phyloP scores from a whole-genome alignment of 345 rosid species.

The Gossypium sturtianum region DNA sequence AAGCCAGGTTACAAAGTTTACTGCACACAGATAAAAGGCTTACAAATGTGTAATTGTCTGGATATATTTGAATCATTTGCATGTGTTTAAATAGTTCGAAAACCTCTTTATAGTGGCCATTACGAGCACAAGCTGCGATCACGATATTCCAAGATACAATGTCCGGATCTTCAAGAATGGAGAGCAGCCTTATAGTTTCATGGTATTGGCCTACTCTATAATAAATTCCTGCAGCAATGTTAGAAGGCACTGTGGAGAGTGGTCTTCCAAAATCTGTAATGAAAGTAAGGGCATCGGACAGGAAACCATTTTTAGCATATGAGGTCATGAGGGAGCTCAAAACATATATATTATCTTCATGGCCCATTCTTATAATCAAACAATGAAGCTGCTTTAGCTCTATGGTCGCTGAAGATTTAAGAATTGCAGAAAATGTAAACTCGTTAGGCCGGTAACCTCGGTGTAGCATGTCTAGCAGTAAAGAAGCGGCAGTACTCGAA shows the following conservation, averaged over 20 bases:
- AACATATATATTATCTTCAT: constrained; percentile 50
- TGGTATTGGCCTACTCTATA: constrained; percentile 57
- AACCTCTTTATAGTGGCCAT: constrained; percentile 43
- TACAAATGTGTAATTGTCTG: constrained; percentile 79
- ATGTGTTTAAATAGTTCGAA: constrained; percentile 56
- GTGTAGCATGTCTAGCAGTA: constrained; percentile 53
- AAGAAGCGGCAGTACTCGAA: constrained; percentile 26
- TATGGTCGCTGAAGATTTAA: constrained; percentile 30
- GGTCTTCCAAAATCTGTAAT: constrained; percentile 28
- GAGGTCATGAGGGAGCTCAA: constrained; percentile 65
- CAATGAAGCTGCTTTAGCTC: constrained; percentile 66
- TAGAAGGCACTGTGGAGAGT: constrained; percentile 38
- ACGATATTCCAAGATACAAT: constrained; percentile 75
- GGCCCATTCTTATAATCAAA: constrained; percentile 60
- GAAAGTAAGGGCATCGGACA: constrained; percentile 49
- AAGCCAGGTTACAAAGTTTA: constrained; percentile 42
- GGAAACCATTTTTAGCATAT: constrained; percentile 53
- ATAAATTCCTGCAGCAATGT: constrained; percentile 61
- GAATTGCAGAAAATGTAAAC: constrained; percentile 62
- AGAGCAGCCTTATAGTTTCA: constrained; percentile 56
- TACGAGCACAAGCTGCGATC: constrained; percentile 69
- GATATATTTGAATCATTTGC: constrained; percentile 36
- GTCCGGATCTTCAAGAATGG: constrained; percentile 65
- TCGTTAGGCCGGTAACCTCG: constrained; percentile 60
- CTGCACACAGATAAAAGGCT: constrained; percentile 55